Conservation (phyloP, 345 rosid species). For the Cardiospermum halicacabum region DNA sequence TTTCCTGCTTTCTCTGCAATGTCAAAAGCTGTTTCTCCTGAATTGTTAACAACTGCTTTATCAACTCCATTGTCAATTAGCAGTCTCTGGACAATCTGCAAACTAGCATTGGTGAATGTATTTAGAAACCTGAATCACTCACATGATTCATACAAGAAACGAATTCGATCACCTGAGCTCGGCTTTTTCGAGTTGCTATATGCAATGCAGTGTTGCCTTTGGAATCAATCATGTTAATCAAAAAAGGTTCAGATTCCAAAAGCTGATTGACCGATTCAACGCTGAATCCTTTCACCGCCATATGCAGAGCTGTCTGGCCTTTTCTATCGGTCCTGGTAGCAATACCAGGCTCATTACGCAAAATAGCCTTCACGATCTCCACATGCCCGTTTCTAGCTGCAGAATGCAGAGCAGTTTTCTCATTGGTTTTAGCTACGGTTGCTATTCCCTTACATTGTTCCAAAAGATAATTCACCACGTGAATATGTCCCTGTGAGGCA, state of each 20-base stretch:
- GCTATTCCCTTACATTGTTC: slow-evolving; percentile 55
- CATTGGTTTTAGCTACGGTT: slow-evolving; percentile 60
- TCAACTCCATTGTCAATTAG: slow-evolving; percentile 38
- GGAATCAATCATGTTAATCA: slow-evolving; percentile 61
- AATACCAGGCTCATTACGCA: slow-evolving; percentile 50
- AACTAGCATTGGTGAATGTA: slow-evolving; percentile 4
- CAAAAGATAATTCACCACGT: slow-evolving; percentile 59
- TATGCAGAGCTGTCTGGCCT: slow-evolving; percentile 84
- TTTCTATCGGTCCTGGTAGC: slow-evolving; percentile 61
- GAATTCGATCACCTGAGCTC: slow-evolving; percentile 47
- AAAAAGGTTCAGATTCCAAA: slow-evolving; percentile 35
- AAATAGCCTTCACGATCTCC: slow-evolving; percentile 61
- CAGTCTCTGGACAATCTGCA: slow-evolving; percentile 60
- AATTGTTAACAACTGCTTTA: slow-evolving; percentile 48
- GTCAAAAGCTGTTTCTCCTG: slow-evolving; percentile 72
- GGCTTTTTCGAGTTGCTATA: slow-evolving; percentile 65
- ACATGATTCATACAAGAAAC: slow-evolving; percentile 1
- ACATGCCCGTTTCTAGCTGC: slow-evolving; percentile 85
- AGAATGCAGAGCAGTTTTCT: slow-evolving; percentile 79
- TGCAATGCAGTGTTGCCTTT: slow-evolving; percentile 87
- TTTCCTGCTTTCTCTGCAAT: slow-evolving; percentile 60
- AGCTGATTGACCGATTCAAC: slow-evolving; percentile 54
- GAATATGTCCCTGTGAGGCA: slow-evolving; percentile 72
- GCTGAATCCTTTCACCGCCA: slow-evolving; percentile 89
- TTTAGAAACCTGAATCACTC: background rate